Evolutionary conservation across 2,329 filamentous ascomycete genomes (phyloP), one percentile per base, ranked within the genome.

Genomic region (Pezicula neosporulosa): DNA sequence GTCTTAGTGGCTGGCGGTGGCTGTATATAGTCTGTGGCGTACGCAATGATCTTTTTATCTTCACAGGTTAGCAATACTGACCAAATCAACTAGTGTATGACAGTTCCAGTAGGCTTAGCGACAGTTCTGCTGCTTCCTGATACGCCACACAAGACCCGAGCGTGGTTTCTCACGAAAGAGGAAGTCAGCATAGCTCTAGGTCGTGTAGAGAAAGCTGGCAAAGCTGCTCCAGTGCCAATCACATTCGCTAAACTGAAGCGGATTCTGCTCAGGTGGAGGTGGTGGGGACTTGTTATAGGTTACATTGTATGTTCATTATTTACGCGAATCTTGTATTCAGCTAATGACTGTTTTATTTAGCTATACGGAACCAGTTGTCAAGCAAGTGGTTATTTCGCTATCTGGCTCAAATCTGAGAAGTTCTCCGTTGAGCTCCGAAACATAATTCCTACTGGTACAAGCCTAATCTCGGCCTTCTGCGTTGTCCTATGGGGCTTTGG

Each of bases 11-110:
- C 12, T 83, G 80, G 80, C 66, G 77, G 38, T 76, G 73, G 73
- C 56, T 75, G 28, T 76, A 75, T 46, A 62, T 67, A 44, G 68
- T 77, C 43, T 77, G 80, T 55, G 76, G 76, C 3, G 21, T 21
- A 21, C 21, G 21, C 21, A 21, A 21, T 21, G 5, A 21, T 21
- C 21, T 21, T 21, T 21, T 21, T 21, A 21, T 21, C 21, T 21
- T 21, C 21, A 3, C 3, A 21, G 5, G 21, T 21, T 21, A 21
- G 21, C 21, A 21, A 3, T 5, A 21, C 21, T 21, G 5, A 21
- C 21, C 5, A 21, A 21, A 21, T 21, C 21, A 21, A 21, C 5
- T 21, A 21, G 21, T 62, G 36, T 10, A 48, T 48, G 46, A 48
- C 46, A 8, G 46, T 48, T 8, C 46, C 52, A 19, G 52, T 54